Conservation (phyloP, 345 rosid species). For the Rhizophora mangle region DNA sequence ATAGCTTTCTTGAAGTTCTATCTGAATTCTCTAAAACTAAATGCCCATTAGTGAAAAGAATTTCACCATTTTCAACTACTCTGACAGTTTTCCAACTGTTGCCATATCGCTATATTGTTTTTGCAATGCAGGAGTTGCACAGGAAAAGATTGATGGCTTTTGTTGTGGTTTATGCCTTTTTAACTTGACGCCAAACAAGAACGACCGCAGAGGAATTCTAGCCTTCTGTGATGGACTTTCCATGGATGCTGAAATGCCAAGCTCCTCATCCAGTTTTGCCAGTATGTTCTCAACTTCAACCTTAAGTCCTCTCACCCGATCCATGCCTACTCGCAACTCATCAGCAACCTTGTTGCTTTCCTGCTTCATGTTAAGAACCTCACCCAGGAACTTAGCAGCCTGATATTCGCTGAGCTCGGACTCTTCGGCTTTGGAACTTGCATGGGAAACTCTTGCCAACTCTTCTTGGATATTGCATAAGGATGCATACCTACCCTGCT, state of each 20-base stretch:
- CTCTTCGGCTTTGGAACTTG: conserved; percentile 26
- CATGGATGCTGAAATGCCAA: conserved; percentile 36
- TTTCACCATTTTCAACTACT: not conserved
- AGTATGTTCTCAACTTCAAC: conserved; percentile 50
- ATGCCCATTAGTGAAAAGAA: too few species aligned
- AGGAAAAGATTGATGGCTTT: conserved; percentile 57
- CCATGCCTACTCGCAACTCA: conserved; percentile 57
- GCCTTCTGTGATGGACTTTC: conserved; percentile 29
- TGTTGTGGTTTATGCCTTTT: conserved; percentile 43
- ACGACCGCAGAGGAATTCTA: conserved; percentile 67
- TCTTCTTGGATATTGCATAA: conserved; percentile 64
- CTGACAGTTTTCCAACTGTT: conserved; percentile 9
- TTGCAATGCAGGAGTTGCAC: conserved; percentile 51
- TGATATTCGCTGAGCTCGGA: conserved; percentile 49
- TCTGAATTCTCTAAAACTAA: not conserved
- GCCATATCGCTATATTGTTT: conserved; percentile 38
- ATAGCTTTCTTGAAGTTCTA: not conserved
- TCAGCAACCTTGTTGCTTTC: conserved; percentile 65
- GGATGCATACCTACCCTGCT: conserved; percentile 49
- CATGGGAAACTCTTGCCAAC: conserved; percentile 41
- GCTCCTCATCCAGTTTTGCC: conserved; percentile 48
- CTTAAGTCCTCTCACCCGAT: conserved; percentile 41
- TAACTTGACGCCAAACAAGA: conserved; percentile 81
- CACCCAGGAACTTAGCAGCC: conserved; percentile 84
- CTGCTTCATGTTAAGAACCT: conserved; percentile 83